These are phyloP conservation scores for Nadsonia starkeyi-henricii DNA, from an alignment of 1,139 yeast species.

Conservation along the genomic window DNA sequence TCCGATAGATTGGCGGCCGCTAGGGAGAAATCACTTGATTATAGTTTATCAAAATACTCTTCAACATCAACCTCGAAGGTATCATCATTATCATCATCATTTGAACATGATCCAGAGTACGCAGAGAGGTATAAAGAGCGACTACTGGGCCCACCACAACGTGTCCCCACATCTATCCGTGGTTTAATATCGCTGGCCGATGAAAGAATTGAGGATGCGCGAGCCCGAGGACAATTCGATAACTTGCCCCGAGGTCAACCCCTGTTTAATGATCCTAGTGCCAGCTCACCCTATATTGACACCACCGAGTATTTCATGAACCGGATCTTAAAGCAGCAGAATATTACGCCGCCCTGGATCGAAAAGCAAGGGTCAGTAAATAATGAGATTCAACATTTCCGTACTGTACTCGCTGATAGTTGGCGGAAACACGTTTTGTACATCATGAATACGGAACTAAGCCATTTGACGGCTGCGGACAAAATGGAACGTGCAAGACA, in stretches of 20 bases:
- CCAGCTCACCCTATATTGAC: slow-evolving; percentile 34
- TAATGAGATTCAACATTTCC: slow-evolving; percentile 31
- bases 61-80: slow-evolving; percentile 7
- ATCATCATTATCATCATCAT: slow-evolving; percentile 8
- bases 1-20: slow-evolving; percentile 40
- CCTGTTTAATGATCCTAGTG: slow-evolving; percentile 29
- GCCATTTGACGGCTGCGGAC: background rate
- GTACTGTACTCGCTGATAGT: slow-evolving; percentile 17
- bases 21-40: slow-evolving; percentile 53
- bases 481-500: background rate
- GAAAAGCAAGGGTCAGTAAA: slow-evolving; percentile 57
- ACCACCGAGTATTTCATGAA: slow-evolving; percentile 55
- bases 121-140: slow-evolving; percentile 49
- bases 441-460: background rate
- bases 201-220: slow-evolving; percentile 58
- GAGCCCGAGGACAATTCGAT: slow-evolving; percentile 55
- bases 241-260: slow-evolving; percentile 56
- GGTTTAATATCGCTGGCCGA: slow-evolving; percentile 57
- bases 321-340: slow-evolving; percentile 60
- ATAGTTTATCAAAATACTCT: slow-evolving; percentile 33
- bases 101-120: slow-evolving; percentile 36
- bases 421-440: slow-evolving; percentile 8
- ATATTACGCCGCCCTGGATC: slow-evolving; percentile 79
- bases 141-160: slow-evolving; percentile 30
- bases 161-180: slow-evolving; percentile 35